Conservation (phyloP, 345 rosid genomes). For the Fremontodendron californicum region DNA sequence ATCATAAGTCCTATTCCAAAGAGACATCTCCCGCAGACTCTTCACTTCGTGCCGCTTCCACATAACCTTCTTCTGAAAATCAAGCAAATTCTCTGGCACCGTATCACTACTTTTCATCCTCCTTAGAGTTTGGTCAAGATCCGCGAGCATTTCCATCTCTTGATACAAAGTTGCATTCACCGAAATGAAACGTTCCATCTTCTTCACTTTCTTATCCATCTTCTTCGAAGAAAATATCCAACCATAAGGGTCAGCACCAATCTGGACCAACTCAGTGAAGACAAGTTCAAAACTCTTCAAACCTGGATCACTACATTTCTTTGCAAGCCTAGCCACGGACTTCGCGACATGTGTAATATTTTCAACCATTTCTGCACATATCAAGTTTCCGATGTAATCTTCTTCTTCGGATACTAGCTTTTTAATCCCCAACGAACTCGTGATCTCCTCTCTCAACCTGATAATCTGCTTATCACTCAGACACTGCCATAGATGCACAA, state of each 20-base stretch:
- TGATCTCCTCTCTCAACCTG: conserved; percentile 72
- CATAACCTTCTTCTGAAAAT: conserved; percentile 64
- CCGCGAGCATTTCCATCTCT: conserved; percentile 83
- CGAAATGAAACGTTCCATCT: conserved; percentile 75
- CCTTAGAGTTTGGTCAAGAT: conserved; percentile 68
- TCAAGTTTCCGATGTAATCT: conserved; percentile 49
- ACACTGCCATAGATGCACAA: conserved; percentile 86
- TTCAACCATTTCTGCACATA: conserved; percentile 69
- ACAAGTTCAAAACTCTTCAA: conserved; percentile 57
- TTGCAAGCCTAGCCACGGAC: conserved; percentile 69
- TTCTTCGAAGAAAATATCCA: conserved; percentile 73
- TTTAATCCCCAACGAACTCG: conserved; percentile 54
- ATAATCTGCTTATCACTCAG: conserved; percentile 73
- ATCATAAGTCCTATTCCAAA: conserved; percentile 86
- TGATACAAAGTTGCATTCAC: conserved; percentile 70
- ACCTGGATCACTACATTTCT: conserved; percentile 59
- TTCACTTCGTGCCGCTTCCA: conserved; percentile 89
- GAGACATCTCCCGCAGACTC: conserved; percentile 62
- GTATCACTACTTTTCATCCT: conserved; percentile 59
- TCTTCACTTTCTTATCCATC: conserved; percentile 80
- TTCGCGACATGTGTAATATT: conserved; percentile 53
- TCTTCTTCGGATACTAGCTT: conserved; percentile 86
- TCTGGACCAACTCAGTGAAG: conserved; percentile 50
- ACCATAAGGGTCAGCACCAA: conserved; percentile 56
- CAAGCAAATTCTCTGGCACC: conserved; percentile 51